Percentiles rank a stretch among this genome's conserved stretches.
Conservation (phyloP, 176 grass and related monocot species). For the Ananas comosus region DNA sequence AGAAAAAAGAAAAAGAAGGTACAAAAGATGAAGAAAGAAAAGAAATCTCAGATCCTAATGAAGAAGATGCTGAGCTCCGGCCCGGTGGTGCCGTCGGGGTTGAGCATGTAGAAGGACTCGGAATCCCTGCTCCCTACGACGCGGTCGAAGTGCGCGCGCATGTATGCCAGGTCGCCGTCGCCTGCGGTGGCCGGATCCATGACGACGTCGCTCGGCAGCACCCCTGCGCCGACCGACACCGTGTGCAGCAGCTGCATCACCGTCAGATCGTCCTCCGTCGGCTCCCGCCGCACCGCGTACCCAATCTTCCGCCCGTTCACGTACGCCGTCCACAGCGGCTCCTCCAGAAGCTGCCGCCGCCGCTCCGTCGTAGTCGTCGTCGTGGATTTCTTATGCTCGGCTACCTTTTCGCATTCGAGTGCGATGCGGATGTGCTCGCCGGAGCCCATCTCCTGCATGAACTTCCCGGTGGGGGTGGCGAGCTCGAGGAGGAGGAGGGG, state of each 20-base stretch:
- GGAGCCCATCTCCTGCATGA: constrained; percentile 97
- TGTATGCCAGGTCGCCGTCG: constrained; percentile 76
- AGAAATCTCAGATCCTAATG: constrained; percentile 56
- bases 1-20: constrained; percentile 12
- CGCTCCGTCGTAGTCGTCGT: constrained; percentile 31
- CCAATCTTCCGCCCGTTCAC: constrained; percentile 81
- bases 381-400: too few species aligned
- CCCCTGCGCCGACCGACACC: constrained; percentile 76
- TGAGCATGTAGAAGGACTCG: constrained; percentile 85
- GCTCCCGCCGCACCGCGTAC: constrained; percentile 62
- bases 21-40: background rate
- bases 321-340: constrained; percentile 88
- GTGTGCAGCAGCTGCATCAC: constrained; percentile 88
- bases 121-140: constrained; percentile 75
- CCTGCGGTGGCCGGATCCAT: constrained; percentile 15
- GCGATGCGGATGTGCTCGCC: constrained; percentile 66
- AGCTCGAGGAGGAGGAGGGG: constrained; percentile 84
- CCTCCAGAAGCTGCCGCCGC: constrained; percentile 49
- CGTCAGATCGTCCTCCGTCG: constrained; percentile 63
- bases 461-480: constrained; percentile 65
- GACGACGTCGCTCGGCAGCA: constrained; percentile 56
- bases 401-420: constrained; percentile 62
- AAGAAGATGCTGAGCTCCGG: constrained; percentile 97
- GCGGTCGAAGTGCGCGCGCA: constrained; percentile 73
- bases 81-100: constrained; percentile 70